Base-by-base conservation (phyloP, 148 eudicot species). In the Limonium bicolor region DNA sequence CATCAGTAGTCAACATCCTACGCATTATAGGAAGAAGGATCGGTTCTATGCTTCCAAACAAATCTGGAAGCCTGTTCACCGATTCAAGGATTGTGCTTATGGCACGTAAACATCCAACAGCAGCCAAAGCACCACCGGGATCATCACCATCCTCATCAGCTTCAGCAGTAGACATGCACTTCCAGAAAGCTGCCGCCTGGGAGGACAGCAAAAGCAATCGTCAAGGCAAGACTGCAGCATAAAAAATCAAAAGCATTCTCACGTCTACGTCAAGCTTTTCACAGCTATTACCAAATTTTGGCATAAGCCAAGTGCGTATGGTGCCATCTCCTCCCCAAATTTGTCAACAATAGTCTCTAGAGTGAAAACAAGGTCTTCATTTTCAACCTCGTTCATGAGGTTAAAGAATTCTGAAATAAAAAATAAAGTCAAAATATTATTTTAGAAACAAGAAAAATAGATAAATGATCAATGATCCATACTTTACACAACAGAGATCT, bases 321-420 rank as follows among this genome's bases (percentile, higher is more conserved):
- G 95, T 58, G 95, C 95, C 95, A 92, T 92, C 70, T 92, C 99
- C 73, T 92, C 99, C 37, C 99, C 99, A 65, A 92, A 92, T 55
- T 92, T 92, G 76, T 92, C 99, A 50, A 92, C 99, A 27, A 92
- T 81, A 41, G 99, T 85, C 80, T 92, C 99, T 51, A 92, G 76
- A n/a, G 99, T 85, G 64, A 92, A 92, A 13, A 92, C 99, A 56
- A 92, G 94, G 72, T 92, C 99, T 64, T 92, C 99, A 69, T 85
- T 92, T 58, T 92, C 99, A 32, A 92, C 95, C 70, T 92, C 99
- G 41, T 92, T 76, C 99, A 92, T 92, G 30, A 92, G 87, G 59
- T 92, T 92, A 48, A 92, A 92, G 52, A 92, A 92, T 47, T 92
- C 99, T 92, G 73, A 27, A 73, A 36, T 43, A 48, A 30, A 11